Evolutionary conservation across 768 basidiomycete genomes (phyloP), one percentile per base, ranked within the genome.

Genomic region (Hirschioporus abietinus): DNA sequence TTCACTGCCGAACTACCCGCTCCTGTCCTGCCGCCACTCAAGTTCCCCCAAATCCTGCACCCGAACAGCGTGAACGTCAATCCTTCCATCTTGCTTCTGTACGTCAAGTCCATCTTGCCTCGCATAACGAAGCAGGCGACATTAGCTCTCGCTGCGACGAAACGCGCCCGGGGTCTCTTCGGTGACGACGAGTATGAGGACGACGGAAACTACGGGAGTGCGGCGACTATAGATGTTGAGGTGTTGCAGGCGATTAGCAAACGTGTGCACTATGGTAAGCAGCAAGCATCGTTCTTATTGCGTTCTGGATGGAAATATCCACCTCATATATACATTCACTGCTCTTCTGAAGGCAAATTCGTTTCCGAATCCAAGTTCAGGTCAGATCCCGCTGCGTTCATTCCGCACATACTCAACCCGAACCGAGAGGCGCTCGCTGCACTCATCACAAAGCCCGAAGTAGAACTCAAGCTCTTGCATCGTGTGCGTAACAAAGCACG

Each of bases 221-320:
- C 95, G 0, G 93, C 95, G 0, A 96, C 93, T 30, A 86, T 97
- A 66, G 97, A 99, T 74, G 86, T 99, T 27, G 96, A 99, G 76
- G 89, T 95, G 1, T 84, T 99, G n/a, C 96, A 98, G 74, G 90
- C 95, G n/a, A 90, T 99, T 74, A 95, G 93, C 79, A 91, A 98
- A 80, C 88, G 97, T 52, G 96, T 99, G 35, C 97, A 99, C 77
- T 99, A 96, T 73, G 97, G 97, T 96, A 70, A 64, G 85, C 77
- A 15, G 15, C 24, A 34, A 61, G 30, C 30, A 30, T 30, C 4
- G 30, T 30, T 30, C 60, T 17, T 24, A 25, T 61, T 61, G 60
- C 60, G 10, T 61, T 9, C 20, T 26, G 9, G 58, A n/a, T 3
- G 30, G 30, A 30, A 30, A 8, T 30, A n/a, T 9, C 7, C 2